Percentiles rank a stretch among this genome's conserved stretches.
Conservation (phyloP, 139 green algal genomes). For the Klebsormidium nitens region DNA sequence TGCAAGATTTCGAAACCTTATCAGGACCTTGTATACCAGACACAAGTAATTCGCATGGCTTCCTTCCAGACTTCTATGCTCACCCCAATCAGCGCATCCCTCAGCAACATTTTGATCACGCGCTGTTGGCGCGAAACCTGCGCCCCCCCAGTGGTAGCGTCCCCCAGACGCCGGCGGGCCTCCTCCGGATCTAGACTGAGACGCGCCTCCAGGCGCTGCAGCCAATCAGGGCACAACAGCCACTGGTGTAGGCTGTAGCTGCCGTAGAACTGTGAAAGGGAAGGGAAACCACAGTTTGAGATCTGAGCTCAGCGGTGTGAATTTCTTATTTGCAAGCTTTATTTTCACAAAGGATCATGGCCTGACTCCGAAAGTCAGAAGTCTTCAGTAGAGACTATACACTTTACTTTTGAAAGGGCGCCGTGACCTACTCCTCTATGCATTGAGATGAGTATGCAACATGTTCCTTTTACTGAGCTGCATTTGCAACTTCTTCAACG, state of each 20-base stretch:
- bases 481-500: too few species aligned
- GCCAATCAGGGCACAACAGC: conserved; percentile 28
- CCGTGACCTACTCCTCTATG: neutral
- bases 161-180: conserved; percentile 7
- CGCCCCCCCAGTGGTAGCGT: conserved; percentile 3
- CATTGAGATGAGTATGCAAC: conserved; percentile 7
- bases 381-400: neutral
- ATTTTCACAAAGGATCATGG: neutral
- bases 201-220: conserved; percentile 8
- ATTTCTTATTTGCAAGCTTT: too few species aligned
- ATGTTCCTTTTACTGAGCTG: too few species aligned
- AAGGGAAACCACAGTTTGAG: too few species aligned
- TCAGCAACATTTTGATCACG: conserved; percentile 13
- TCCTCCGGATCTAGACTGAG: conserved; percentile 13
- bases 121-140: conserved; percentile 12
- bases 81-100: conserved; percentile 29
- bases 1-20: too few species aligned
- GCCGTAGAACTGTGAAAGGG: conserved; percentile 28
- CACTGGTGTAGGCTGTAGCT: conserved; percentile 30
- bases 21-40: too few species aligned
- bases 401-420: neutral
- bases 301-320: neutral
- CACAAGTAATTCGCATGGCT: too few species aligned
- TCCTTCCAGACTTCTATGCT: too few species aligned
- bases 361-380: neutral